Evolutionary conservation across 208 protist genomes (phyloP).

Genomic region (Perkinsela sp.): DNA sequence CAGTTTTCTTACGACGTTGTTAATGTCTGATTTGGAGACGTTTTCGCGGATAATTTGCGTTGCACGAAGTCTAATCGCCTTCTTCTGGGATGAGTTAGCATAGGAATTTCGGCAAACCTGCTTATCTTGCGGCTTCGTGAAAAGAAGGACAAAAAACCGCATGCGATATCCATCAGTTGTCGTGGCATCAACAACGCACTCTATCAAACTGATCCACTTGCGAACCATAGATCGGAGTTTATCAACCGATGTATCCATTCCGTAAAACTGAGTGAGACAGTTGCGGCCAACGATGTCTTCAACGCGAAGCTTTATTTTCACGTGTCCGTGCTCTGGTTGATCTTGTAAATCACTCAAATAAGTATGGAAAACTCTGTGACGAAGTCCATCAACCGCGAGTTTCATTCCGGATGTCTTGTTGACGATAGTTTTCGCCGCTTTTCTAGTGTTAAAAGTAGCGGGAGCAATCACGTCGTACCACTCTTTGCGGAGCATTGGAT

Average conservation of each 20-base stretch:
- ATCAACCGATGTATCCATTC: constrained; percentile 91
- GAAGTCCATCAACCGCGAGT: constrained; percentile 74
- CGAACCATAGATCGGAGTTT: constrained; percentile 80
- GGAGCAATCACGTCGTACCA: constrained; percentile 97
- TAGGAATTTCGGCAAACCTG: constrained; percentile 89
- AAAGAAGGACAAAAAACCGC: constrained; percentile 87
- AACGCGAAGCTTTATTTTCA: constrained; percentile 82
- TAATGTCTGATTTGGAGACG: constrained; percentile 55
- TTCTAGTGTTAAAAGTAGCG: constrained; percentile 69
- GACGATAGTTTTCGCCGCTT: constrained; percentile 85
- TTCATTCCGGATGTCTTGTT: constrained; percentile 82
- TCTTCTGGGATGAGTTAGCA: constrained; percentile 77
- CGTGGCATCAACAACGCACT: constrained; percentile 73
- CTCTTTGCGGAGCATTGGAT: constrained; percentile 94
- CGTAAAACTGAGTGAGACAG: constrained; percentile 93
- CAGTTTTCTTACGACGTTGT: constrained; percentile 75
- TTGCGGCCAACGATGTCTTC: constrained; percentile 86
- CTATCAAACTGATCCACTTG: constrained; percentile 96
- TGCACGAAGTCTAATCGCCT: constrained; percentile 76
- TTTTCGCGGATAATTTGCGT: constrained; percentile 71
- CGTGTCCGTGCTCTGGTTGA: constrained; percentile 46
- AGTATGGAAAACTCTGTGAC: constrained; percentile 86
- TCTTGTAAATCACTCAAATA: constrained; percentile 77
- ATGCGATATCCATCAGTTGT: constrained; percentile 87
- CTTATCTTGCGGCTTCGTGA: constrained; percentile 74